Percentiles rank a stretch among this genome's conserved stretches.
Evolutionary conservation across 495 filamentous ascomycete species (phyloP).

Genomic region (Penicillium antarcticum): DNA sequence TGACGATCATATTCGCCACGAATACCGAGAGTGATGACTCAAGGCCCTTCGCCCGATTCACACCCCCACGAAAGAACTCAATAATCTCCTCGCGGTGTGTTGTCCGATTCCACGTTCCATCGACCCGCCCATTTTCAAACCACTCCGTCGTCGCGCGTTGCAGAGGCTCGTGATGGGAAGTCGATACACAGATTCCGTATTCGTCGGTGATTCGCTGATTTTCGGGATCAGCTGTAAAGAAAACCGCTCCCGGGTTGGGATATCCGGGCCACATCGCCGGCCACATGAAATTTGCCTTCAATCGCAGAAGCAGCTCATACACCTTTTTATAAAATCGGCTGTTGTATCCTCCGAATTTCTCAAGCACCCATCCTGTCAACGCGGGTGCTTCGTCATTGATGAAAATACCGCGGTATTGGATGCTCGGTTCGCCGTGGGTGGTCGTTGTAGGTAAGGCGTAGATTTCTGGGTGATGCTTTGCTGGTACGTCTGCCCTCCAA

Average conservation of each 20-base stretch:
- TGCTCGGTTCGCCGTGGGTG: slow-evolving; percentile 57
- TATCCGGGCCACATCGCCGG: slow-evolving; percentile 58
- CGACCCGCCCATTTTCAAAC: slow-evolving; percentile 52
- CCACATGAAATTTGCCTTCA: slow-evolving; percentile 75
- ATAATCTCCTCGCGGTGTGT: slow-evolving; percentile 63
- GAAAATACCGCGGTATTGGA: slow-evolving; percentile 78
- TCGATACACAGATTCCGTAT: slow-evolving; percentile 69
- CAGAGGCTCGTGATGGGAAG: slow-evolving; percentile 73
- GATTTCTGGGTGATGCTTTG: slow-evolving; percentile 50
- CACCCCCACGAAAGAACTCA: slow-evolving; percentile 65
- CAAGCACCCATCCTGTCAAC: slow-evolving; percentile 65
- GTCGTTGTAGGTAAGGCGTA: slow-evolving; percentile 52
- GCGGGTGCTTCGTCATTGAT: slow-evolving; percentile 76
- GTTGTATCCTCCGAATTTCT: slow-evolving; percentile 56
- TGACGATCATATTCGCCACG: slow-evolving; percentile 65
- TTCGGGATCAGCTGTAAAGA: slow-evolving; percentile 63
- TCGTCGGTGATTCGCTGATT: slow-evolving; percentile 68
- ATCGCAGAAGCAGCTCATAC: slow-evolving; percentile 67
- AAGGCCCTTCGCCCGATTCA: slow-evolving; percentile 59
- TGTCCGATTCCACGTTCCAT: slow-evolving; percentile 62
- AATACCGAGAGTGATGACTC: slow-evolving; percentile 71
- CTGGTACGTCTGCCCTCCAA: slow-evolving; percentile 69
- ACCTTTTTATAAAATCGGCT: slow-evolving; percentile 64
- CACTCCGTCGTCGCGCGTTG: slow-evolving; percentile 66
- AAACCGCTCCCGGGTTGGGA: slow-evolving; percentile 50